Base-by-base conservation (phyloP, 805 yeast species). In the Cyberlindnera xylosilytica region DNA sequence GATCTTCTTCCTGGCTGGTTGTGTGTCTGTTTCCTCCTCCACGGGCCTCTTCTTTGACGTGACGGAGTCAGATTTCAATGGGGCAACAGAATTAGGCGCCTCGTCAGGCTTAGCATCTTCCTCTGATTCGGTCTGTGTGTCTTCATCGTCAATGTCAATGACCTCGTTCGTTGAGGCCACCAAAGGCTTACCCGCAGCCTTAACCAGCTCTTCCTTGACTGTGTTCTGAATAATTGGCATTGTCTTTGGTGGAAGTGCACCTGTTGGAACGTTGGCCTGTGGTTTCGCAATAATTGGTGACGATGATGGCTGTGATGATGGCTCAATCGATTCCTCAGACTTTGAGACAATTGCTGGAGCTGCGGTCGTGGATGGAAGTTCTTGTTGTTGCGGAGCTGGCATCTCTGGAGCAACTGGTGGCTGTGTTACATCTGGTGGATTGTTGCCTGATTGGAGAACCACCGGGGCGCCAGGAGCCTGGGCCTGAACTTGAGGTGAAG, bases 1-100 rank as follows among this genome's bases (percentile, higher is more conserved):
- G 27, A 54, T 57, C 42, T 56, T 39, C 35, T 46, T 45, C 42
- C 47, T 42, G 6, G 23, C 23, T 9, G 44, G 43, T 20, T 33
- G 33, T 20, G 29, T 10, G 1, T 20, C 36, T 17, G 30, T 37
- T 2, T 18, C 33, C 4, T 40, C 37, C 4, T 16, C 22, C 12
- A 31, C 27, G 15, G 27, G 4, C 32, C 39, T 45, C 34, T 38
- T 39, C 35, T 16, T 38, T 2, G 19, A 8, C 1, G n/a, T n/a
- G n/a, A n/a, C n/a, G n/a, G 20, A 16, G 6, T 36, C 36, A 10
- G 27, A 4, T 17, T 33, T 26, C n/a, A 26, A 8, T 10, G 29
- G 29, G 8, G n/a, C 8, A 26, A 12, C 12, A 6, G 10, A 9
- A 13, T 26, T n/a, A 26, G 23, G 11, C 6, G 15, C 41, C 2